Conservation (phyloP, 148 eudicot species). For the Gaultheria prostrata region DNA sequence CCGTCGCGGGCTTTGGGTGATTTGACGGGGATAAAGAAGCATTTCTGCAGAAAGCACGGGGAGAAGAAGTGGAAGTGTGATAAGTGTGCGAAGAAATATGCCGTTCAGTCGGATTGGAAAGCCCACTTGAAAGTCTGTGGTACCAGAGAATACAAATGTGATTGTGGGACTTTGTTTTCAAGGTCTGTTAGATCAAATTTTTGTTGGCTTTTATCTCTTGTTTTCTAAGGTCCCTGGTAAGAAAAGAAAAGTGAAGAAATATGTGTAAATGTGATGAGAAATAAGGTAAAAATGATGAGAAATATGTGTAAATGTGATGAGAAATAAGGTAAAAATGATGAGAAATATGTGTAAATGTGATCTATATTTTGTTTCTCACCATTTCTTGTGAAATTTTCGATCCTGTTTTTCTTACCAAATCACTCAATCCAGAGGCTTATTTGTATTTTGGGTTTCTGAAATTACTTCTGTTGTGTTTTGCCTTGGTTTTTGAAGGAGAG, state of each 20-base stretch:
- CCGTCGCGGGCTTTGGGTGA: conserved; percentile 21
- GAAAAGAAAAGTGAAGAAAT: neutral
- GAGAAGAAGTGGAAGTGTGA: conserved; percentile 26
- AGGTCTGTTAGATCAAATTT: conserved; percentile 8
- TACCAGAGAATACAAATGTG: conserved; percentile 20
- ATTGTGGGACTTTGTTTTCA: conserved; percentile 23
- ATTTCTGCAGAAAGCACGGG: conserved; percentile 22
- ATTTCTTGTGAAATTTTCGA: neutral
- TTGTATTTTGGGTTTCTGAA: neutral
- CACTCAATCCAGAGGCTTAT: neutral
- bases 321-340: neutral
- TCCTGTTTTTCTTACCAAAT: neutral
- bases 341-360: neutral
- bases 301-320: neutral
- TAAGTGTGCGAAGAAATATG: conserved; percentile 21
- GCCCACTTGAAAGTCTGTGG: conserved; percentile 22
- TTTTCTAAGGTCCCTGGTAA: neutral
- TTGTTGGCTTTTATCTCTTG: neutral
- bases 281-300: neutral
- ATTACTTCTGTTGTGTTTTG: neutral
- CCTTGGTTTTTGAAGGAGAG: conserved; percentile 9
- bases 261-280: no score
- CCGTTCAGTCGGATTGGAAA: conserved; percentile 25
- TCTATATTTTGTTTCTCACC: neutral
- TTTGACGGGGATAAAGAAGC: conserved; percentile 25